Evolutionary conservation across 768 basidiomycete species (phyloP), one percentile per base, ranked within the genome.

Genomic region (Amanita phalloides): DNA sequence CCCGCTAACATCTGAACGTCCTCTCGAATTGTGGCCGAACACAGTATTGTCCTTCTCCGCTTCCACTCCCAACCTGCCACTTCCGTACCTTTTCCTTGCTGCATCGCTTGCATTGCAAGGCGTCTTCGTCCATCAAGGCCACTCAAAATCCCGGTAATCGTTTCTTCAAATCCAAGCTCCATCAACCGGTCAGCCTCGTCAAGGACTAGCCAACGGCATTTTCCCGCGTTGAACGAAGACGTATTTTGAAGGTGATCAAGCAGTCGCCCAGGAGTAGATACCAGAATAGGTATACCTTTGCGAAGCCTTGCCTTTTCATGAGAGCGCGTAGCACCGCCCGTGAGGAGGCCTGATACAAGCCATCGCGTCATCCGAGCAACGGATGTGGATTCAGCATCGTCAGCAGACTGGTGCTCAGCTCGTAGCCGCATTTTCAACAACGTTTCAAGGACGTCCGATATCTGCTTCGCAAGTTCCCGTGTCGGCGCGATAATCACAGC

Each of bases 91-190:
- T 74, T 82, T 0, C 81, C 86, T 57, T 82, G 82, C 55, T 75
- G 68, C 47, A 80, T 71, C 0, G 84, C 90, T 58, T 81, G 77
- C 60, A 71, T 58, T 4, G 90, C 91, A 6, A 94, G 72, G 56
- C 81, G 83, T 47, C 79, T 68, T 48, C 91, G 77, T 0, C 91
- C 92, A 53, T 97, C 92, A 20, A 99, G 66, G 8, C 86, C 84
- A 60, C 84, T 79, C 33, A 98, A 70, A 56, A 98, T 96, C 1
- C 90, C 92, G 51, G 78, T 80, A 60, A 99, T 87, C 0, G 92
- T 90, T 62, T 98, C 93, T 64, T 96, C 94, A 56, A 99, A 99
- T 0, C 96, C 96, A 39, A 98, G 80, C 56, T 98, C 94, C 94
- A 98, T 98, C 47, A 99, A 70, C 38, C 93, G 76, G 67, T 99